phyloP scores from a whole-genome alignment of 1,139 yeast species.

The Scheffersomyces illinoinensis region DNA sequence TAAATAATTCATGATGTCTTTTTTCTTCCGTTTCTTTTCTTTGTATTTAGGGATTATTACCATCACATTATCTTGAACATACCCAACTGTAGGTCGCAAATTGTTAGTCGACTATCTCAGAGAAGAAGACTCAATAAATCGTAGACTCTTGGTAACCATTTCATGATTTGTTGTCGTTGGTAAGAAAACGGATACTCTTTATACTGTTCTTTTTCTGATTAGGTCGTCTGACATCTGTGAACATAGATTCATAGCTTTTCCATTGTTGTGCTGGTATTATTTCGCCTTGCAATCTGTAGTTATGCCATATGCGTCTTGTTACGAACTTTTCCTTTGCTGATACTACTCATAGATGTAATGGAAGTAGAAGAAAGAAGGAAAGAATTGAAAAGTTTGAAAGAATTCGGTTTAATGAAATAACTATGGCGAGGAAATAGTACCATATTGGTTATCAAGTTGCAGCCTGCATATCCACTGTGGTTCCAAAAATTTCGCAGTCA shows the following conservation, averaged over 20 bases:
- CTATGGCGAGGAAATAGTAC: neutral
- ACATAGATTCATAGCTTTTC: too few species aligned
- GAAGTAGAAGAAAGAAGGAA: neutral
- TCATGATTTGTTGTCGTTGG: neutral
- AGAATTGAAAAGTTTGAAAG: neutral
- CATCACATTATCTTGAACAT: neutral
- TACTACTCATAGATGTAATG: neutral
- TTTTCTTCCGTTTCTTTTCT: neutral
- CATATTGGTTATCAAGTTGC: neutral
- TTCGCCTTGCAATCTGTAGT: too few species aligned
- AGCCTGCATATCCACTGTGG: neutral
- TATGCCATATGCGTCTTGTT: too few species aligned
- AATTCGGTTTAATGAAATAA: neutral
- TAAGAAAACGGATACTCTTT: neutral
- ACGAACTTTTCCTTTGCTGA: too few species aligned
- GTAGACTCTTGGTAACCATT: neutral
- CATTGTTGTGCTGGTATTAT: too few species aligned
- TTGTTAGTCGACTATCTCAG: neutral
- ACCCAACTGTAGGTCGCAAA: neutral
- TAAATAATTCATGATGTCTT: neutral
- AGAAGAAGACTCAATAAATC: neutral
- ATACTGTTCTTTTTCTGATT: too few species aligned
- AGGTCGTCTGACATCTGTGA: too few species aligned
- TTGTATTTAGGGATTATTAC: conserved; percentile 1
- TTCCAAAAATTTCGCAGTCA: neutral